Evolutionary conservation across 345 rosid species (phyloP), one percentile per base, ranked within the genome.

Genomic region (Hypericum perforatum): DNA sequence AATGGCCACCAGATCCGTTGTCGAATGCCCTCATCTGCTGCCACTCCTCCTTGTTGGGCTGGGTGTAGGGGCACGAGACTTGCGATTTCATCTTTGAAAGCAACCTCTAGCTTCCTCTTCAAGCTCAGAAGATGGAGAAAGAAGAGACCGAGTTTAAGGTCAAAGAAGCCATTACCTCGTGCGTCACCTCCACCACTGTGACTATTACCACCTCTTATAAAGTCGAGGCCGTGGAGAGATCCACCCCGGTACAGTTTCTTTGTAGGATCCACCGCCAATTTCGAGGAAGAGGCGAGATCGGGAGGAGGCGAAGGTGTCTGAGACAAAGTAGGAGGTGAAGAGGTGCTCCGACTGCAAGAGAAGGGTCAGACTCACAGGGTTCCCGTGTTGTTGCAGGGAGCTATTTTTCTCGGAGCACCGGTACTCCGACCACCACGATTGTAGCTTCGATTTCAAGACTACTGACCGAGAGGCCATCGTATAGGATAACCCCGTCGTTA

Each of bases 401-500:
- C 83, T 92, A 9, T 92, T 92, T 58, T 92, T 96, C 43, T 61
- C 81, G n/a, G 95, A 88, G n/a, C 98, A 92, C 29, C 84, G 98
- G 43, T 92, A 92, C 57, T 85, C 98, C 43, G 96, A 87, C 66
- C 89, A 96, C 6, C 98, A 91, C 60, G 95, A 82, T n/a, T 91
- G 98, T 56, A 79, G 92, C 65, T 91, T 81, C 66, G 98, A 91
- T 54, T 91, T 87, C 68, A 90, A 86, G 63, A 57, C 94, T 7
- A 94, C 77, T 11, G 98, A 95, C 1, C 88, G 96, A 6, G 96
- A 92, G 36, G 94, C 95, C 29, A 92, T 92, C 54, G 94, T 95
- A 3, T 73, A 90, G 16, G 96, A 85, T 62, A 92, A 92, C 12
- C 98, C 98, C 36, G 95, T 91, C 32, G 87, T 91, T 38, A 92